A percentile compares a stretch with the other conserved stretches of the same genome.
These are phyloP conservation scores for Chalaropsis ovoidea DNA, from an alignment of 2,329 filamentous ascomycete species.

Conservation along the genomic window DNA sequence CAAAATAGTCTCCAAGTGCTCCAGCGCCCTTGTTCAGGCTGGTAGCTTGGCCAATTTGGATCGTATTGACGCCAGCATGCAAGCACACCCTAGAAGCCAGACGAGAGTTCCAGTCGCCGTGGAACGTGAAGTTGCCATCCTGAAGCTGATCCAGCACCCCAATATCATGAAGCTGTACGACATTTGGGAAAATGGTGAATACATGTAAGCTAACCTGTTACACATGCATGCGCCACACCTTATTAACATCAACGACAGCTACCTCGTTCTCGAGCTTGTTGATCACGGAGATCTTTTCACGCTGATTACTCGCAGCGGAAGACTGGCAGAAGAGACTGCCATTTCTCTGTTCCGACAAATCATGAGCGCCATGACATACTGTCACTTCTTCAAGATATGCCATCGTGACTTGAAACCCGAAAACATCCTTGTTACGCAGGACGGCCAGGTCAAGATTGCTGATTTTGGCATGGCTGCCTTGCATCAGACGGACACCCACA, in stretches of 20 bases:
- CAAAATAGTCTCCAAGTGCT: constrained; percentile 85
- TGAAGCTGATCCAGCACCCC: constrained; percentile 90
- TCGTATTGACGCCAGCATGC: constrained; percentile 53
- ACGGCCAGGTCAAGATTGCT: constrained; percentile 77
- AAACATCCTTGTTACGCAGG: constrained; percentile 76
- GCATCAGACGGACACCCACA: constrained; percentile 65
- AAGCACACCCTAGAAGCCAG: constrained; percentile 48
- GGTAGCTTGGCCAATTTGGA: constrained; percentile 78
- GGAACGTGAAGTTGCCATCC: constrained; percentile 89
- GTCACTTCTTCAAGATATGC: constrained; percentile 88
- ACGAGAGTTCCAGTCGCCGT: constrained; percentile 75
- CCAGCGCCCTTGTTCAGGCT: constrained; percentile 69
- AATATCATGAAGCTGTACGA: constrained; percentile 93
- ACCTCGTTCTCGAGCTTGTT: constrained; percentile 88
- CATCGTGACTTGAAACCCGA: constrained; percentile 95
- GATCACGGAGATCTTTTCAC: constrained; percentile 71
- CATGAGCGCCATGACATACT: constrained; percentile 82
- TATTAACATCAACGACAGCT: constrained; percentile 43
- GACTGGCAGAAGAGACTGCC: constrained; percentile 68
- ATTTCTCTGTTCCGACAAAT: constrained; percentile 87
- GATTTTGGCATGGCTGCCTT: constrained; percentile 98
- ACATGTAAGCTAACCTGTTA: constrained; percentile 56
- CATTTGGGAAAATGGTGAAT: constrained; percentile 93
- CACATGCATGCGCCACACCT: neutral
- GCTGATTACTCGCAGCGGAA: constrained; percentile 65